Evolutionary conservation across 1,139 yeast species (phyloP), one percentile per base, ranked within the genome.

Genomic region (Candida freyschussii): DNA sequence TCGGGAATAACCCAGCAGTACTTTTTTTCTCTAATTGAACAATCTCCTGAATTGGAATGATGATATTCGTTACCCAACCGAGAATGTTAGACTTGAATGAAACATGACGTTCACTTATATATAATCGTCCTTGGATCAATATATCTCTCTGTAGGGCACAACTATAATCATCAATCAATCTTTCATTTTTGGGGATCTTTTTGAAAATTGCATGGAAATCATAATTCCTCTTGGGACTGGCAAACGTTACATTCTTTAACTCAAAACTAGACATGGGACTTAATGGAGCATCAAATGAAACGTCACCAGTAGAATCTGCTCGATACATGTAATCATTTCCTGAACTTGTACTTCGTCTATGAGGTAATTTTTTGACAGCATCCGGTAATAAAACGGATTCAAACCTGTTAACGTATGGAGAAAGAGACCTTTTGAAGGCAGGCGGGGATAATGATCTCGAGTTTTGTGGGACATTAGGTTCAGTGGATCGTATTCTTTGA

Each of bases 61-160:
- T 56, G 18, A 80, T 53, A 41, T 76, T 74, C 7, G 87, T 81
- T 1, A 77, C 79, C 74, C 85, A 75, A 0, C 91, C 91, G 35
- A 82, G 60, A 36, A 82, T 77, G 45, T 80, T 81, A 0, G 87
- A 77, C 44, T 78, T 79, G 59, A 82, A 82, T 42, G 83, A 75
- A 12, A 81, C 57, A 45, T 70, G 72, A 33, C 65, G 65, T 39
- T 75, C 77, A 34, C 80, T 69, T 11, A 82, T 59, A 52, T 76
- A 81, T 62, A 82, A 58, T 45, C 78, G 67, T 7, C 93, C 93
- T 46, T 82, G 93, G 9, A 80, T 68, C 29, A 82, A 60, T 18
- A 82, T 78, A 51, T 82, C 91, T 44, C 75, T 75, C 3, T 78
- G 74, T 20, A 76, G 62, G 0, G 93, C 93, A 65, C 91, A 82